Conservation (phyloP, 2,329 filamentous ascomycete species). For the Aspergillus sp. region DNA sequence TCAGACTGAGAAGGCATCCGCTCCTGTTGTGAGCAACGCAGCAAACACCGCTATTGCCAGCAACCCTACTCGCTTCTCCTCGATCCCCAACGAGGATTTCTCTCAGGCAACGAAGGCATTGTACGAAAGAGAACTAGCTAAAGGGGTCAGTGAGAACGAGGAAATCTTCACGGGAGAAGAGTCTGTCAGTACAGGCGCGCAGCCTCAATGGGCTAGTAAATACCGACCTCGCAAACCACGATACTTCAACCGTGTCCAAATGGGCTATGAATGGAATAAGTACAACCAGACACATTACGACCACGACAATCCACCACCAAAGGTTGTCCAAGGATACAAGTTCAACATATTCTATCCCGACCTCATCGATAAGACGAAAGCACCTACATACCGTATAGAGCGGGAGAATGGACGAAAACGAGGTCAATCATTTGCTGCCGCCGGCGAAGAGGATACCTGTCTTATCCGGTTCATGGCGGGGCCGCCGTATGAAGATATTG, state of each 20-base stretch:
- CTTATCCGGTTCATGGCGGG: slow-evolving; percentile 94
- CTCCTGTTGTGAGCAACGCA: slow-evolving; percentile 32
- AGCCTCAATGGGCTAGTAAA: slow-evolving; percentile 78
- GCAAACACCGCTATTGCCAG: slow-evolving; percentile 49
- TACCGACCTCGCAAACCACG: slow-evolving; percentile 87
- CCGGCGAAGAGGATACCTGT: slow-evolving; percentile 95
- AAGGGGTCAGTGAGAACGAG: slow-evolving; percentile 88
- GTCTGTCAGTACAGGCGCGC: slow-evolving; percentile 62
- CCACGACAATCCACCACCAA: slow-evolving; percentile 94
- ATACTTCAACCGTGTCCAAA: slow-evolving; percentile 97
- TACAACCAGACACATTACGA: slow-evolving; percentile 99
- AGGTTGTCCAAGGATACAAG: slow-evolving; percentile 98
- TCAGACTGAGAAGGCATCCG: slow-evolving; percentile 33
- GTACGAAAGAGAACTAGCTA: slow-evolving; percentile 89
- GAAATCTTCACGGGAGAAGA: slow-evolving; percentile 95
- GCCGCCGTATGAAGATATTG: slow-evolving; percentile 93
- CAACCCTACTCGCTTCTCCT: slow-evolving; percentile 68
- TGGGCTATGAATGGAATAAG: slow-evolving; percentile 99
- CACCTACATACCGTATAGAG: slow-evolving; percentile 93
- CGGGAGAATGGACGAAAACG: slow-evolving; percentile 85
- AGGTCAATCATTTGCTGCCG: slow-evolving; percentile 88
- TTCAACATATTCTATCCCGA: slow-evolving; percentile 99
- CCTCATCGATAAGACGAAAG: slow-evolving; percentile 89
- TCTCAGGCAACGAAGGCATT: slow-evolving; percentile 84
- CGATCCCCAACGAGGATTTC: slow-evolving; percentile 72